Conservation (phyloP, 139 green algal species). For the Trebouxia sp. region DNA sequence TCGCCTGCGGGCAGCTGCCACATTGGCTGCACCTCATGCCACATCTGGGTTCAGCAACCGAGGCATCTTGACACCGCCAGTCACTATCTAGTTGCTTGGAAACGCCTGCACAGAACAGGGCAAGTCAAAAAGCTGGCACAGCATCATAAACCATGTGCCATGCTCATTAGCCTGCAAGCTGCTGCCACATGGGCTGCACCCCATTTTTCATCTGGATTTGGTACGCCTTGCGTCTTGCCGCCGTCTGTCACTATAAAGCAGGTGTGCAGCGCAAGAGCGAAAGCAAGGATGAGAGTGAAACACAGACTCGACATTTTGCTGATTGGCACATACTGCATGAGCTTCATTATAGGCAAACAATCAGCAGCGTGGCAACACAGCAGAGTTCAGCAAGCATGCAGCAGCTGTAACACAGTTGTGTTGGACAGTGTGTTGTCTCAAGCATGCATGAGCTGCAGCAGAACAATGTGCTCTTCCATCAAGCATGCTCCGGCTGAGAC, state of each 20-base stretch:
- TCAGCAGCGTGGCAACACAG: too few relatives aligned
- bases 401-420: too few relatives aligned
- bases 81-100: slow-evolving; percentile 49
- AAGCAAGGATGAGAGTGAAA: too few relatives aligned
- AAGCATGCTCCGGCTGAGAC: too few relatives aligned
- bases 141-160: slow-evolving; percentile 39
- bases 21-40: slow-evolving; percentile 49
- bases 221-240: slow-evolving; percentile 34
- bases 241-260: slow-evolving; percentile 33
- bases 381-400: too few relatives aligned
- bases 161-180: slow-evolving; percentile 48
- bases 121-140: not conserved
- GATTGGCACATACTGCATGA: too few relatives aligned
- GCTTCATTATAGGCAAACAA: too few relatives aligned
- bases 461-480: too few relatives aligned
- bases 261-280: not conserved
- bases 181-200: slow-evolving; percentile 55
- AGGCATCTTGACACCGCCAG: slow-evolving; percentile 36
- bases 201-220: slow-evolving; percentile 41
- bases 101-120: slow-evolving; percentile 34
- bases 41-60: slow-evolving; percentile 44
- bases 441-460: too few relatives aligned
- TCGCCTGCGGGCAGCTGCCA: slow-evolving; percentile 49
- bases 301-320: too few relatives aligned
- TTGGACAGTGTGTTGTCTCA: too few relatives aligned